Conservation (phyloP, 228 moss, liverwort and hornwort species). For the Sphagnum magellanicum region DNA sequence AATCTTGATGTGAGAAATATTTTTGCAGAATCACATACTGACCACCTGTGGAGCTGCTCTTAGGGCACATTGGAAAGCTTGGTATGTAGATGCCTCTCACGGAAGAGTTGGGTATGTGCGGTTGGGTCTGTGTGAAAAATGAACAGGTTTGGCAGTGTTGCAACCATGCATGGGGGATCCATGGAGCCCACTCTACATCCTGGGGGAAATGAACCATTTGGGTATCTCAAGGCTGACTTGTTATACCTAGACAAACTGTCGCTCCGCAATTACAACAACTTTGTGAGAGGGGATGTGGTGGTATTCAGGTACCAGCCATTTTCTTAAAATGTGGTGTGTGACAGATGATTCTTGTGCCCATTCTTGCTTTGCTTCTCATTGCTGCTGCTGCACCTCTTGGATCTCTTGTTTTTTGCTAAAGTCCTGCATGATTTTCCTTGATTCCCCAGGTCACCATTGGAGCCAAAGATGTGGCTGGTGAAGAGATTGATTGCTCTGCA, state of each 20-base stretch:
- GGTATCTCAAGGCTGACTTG: constrained; percentile 51
- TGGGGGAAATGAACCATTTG: constrained; percentile 42
- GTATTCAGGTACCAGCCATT: constrained; percentile 61
- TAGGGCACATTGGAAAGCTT: too few species aligned
- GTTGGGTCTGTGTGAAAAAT: not conserved
- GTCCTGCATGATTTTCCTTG: too few species aligned
- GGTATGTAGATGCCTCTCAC: too few species aligned
- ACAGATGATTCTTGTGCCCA: not conserved
- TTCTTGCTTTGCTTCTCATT: not conserved
- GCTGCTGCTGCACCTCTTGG: not conserved
- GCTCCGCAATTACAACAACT: constrained; percentile 70
- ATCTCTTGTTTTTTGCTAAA: not conserved
- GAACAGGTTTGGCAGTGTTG: constrained; percentile 70
- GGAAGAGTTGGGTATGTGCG: not conserved
- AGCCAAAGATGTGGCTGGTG: constrained; percentile 83
- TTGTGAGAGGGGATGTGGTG: constrained; percentile 93
- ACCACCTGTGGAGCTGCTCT: too few species aligned
- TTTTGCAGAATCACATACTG: too few species aligned
- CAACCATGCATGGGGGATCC: constrained; percentile 83
- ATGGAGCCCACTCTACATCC: constrained; percentile 95
- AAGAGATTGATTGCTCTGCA: constrained; percentile 95
- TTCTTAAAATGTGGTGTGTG: not conserved
- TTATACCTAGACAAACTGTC: constrained; percentile 78
- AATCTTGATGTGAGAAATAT: too few species aligned
- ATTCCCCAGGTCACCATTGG: constrained; percentile 74